phyloP scores from a whole-genome alignment of 2,329 filamentous ascomycete genomes.

The Pseudovirgaria hyperparasitica region DNA sequence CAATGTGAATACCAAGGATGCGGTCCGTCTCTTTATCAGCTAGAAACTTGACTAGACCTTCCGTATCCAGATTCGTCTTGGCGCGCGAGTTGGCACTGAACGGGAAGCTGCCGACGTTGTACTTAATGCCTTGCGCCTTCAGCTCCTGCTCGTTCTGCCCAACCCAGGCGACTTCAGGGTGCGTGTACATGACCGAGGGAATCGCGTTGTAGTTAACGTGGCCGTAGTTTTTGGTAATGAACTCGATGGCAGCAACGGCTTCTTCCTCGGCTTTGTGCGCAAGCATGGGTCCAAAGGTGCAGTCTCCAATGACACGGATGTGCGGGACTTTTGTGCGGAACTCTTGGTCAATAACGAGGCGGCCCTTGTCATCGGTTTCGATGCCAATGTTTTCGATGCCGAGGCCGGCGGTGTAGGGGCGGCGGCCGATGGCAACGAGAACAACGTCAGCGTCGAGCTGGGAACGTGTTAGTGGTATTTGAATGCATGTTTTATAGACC shows the following conservation, averaged over 20 bases:
- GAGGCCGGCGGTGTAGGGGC: conserved; percentile 85
- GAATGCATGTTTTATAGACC: conserved; percentile 5
- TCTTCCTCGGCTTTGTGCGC: conserved; percentile 99
- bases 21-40: conserved; percentile 93
- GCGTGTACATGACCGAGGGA: conserved; percentile 98
- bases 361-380: conserved; percentile 83
- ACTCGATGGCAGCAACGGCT: conserved; percentile 86
- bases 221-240: conserved; percentile 93
- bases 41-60: conserved; percentile 94
- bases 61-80: conserved; percentile 95
- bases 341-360: conserved; percentile 93
- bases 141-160: conserved; percentile 95
- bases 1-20: conserved; percentile 90
- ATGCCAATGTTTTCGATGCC: conserved; percentile 89
- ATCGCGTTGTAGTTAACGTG: conserved; percentile 99
- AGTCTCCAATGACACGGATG: conserved; percentile 92
- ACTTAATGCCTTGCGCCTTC: conserved; percentile 79
- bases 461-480: conserved; percentile 10
- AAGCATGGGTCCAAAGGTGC: conserved; percentile 96
- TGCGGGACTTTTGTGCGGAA: conserved; percentile 97
- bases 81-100: conserved; percentile 97
- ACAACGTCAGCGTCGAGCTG: conserved; percentile 90
- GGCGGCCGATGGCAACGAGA: conserved; percentile 89
- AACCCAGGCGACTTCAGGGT: conserved; percentile 97
- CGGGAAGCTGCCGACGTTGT: conserved; percentile 87